These are phyloP conservation scores for Saksenaea oblongispora DNA, from an alignment of 371 early-diverging fungal genomes.

Conservation along the genomic window DNA sequence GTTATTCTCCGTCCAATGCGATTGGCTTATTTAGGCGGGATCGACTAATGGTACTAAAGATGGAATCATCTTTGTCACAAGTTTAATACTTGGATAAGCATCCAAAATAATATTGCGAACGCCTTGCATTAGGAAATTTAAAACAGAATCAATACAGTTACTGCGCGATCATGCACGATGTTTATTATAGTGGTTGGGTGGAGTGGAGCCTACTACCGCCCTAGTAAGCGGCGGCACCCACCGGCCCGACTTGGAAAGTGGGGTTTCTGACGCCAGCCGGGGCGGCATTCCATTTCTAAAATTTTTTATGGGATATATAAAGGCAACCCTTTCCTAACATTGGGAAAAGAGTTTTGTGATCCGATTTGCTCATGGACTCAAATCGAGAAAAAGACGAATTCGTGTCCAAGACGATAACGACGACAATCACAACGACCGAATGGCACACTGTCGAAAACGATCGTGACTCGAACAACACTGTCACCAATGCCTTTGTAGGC, in stretches of 20 bases:
- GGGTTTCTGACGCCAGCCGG: background rate
- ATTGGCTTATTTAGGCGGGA: background rate
- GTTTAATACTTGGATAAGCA: too few relatives aligned
- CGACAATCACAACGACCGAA: background rate
- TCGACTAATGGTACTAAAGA: background rate
- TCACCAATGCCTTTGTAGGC: background rate
- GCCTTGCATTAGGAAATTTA: too few relatives aligned
- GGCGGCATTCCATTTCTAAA: background rate
- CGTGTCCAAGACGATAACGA: background rate
- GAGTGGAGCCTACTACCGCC: background rate
- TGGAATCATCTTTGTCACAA: too few relatives aligned
- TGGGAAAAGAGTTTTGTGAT: background rate
- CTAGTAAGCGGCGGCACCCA: background rate
- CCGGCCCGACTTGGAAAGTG: background rate
- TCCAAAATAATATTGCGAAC: too few relatives aligned
- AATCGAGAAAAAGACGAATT: background rate
- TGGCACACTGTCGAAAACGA: background rate
- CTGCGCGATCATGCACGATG: too few relatives aligned
- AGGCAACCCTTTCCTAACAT: background rate
- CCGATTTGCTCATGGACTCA: background rate
- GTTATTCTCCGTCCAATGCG: constrained; percentile 2
- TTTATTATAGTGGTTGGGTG: background rate
- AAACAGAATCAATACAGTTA: too few relatives aligned
- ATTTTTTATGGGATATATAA: background rate
- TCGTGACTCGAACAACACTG: constrained; percentile 7